These are phyloP conservation scores for Cryptosporidium tyzzeri DNA, from an alignment of 169 alveolate species.

Conservation along the genomic window DNA sequence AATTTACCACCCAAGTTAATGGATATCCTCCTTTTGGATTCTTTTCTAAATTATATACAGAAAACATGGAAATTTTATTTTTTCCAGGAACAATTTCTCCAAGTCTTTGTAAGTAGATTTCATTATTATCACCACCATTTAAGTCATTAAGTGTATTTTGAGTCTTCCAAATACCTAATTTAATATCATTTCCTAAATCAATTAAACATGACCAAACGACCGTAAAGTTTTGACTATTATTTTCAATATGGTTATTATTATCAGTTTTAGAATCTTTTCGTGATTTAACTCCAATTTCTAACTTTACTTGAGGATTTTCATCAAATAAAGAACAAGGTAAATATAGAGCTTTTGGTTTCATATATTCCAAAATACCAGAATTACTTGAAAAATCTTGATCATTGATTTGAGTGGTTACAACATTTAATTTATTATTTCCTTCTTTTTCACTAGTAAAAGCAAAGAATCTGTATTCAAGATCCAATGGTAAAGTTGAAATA, in stretches of 20 bases:
- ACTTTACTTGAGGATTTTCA: background rate
- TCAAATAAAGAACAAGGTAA: slow-evolving; percentile 24
- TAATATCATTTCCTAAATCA: background rate
- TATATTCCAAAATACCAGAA: slow-evolving; percentile 38
- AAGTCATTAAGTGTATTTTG: background rate
- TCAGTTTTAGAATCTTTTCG: background rate
- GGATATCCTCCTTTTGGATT: slow-evolving; percentile 53
- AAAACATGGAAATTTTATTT: background rate
- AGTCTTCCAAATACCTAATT: slow-evolving; percentile 39
- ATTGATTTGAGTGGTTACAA: background rate
- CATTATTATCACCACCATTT: too few relatives aligned
- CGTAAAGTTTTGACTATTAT: background rate
- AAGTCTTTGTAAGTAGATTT: background rate
- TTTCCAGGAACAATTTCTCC: slow-evolving; percentile 21
- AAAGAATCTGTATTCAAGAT: slow-evolving; percentile 25
- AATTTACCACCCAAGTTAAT: slow-evolving; percentile 39
- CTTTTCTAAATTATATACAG: slow-evolving; percentile 16
- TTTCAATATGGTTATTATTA: background rate
- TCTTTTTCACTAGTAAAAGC: background rate
- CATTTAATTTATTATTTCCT: background rate
- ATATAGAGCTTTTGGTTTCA: background rate
- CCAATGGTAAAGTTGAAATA: slow-evolving; percentile 49
- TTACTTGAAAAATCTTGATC: background rate
- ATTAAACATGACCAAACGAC: slow-evolving; percentile 45
- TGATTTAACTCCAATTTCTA: slow-evolving; percentile 35